These are phyloP conservation scores for Boeremia exigua DNA, from an alignment of 2,329 filamentous ascomycete genomes.

Conservation along the genomic window DNA sequence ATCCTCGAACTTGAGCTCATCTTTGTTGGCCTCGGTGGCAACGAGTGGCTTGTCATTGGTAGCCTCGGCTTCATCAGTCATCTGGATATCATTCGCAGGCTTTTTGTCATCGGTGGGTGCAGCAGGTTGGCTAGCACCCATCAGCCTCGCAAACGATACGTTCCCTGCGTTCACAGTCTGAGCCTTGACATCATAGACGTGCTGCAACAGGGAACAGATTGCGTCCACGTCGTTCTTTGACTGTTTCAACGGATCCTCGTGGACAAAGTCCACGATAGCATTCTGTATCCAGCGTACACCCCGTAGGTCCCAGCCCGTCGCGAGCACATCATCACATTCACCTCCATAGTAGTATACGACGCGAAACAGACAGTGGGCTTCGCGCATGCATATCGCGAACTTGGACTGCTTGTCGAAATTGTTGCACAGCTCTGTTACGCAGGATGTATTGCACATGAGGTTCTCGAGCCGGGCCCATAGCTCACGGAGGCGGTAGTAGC, in stretches of 20 bases:
- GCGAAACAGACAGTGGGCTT: not conserved
- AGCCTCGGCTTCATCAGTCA: too few species aligned
- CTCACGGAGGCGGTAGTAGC: not conserved
- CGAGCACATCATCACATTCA: not conserved
- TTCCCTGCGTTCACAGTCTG: not conserved
- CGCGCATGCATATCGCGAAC: not conserved
- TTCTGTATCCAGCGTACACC: not conserved
- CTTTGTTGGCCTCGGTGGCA: too few species aligned
- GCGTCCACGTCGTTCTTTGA: not conserved
- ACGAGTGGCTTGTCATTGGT: too few species aligned
- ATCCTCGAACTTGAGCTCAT: too few species aligned
- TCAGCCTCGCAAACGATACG: not conserved
- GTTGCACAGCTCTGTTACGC: not conserved
- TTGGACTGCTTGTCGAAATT: not conserved
- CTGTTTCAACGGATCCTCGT: not conserved
- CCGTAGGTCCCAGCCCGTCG: not conserved
- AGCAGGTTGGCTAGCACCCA: not conserved
- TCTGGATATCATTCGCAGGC: too few species aligned
- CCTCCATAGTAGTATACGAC: not conserved
- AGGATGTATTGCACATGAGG: not conserved
- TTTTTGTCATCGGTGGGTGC: too few species aligned
- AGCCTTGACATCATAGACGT: too few species aligned
- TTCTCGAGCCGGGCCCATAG: not conserved
- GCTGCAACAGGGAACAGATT: not conserved
- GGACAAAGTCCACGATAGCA: not conserved